A percentile compares a stretch with the other conserved stretches of the same genome.
phyloP scores from a whole-genome alignment of 169 alveolate genomes.

The Plasmodium yoelii region DNA sequence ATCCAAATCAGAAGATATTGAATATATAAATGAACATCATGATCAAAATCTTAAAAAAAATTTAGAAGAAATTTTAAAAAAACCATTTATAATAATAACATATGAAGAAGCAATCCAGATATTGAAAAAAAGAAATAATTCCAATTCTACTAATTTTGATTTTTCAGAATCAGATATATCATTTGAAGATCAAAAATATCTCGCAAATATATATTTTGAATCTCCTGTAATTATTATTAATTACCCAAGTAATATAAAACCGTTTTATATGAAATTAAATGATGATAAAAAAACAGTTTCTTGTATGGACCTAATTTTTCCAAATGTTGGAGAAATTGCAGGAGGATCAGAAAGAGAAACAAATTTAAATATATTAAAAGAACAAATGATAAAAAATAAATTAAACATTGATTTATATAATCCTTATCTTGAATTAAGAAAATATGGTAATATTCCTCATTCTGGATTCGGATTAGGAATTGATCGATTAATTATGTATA shows the following conservation, averaged over 20 bases:
- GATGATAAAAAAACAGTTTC: slow-evolving; percentile 95
- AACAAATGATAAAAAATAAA: slow-evolving; percentile 88
- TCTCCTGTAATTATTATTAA: slow-evolving; percentile 85
- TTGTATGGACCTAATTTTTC: slow-evolving; percentile 97
- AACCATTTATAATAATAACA: slow-evolving; percentile 66
- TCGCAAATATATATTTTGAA: slow-evolving; percentile 89
- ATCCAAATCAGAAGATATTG: slow-evolving; percentile 75
- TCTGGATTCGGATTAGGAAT: slow-evolving; percentile 99
- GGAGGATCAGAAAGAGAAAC: slow-evolving; percentile 98
- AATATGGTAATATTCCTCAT: slow-evolving; percentile 97
- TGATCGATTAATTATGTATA: slow-evolving; percentile 97
- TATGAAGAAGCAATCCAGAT: slow-evolving; percentile 80
- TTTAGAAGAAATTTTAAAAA: slow-evolving; percentile 21
- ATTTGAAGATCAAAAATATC: slow-evolving; percentile 82
- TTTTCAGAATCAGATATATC: slow-evolving; percentile 81
- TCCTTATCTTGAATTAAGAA: slow-evolving; percentile 94
- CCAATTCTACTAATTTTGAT: no score
- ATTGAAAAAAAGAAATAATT: slow-evolving; percentile 72
- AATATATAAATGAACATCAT: slow-evolving; percentile 46
- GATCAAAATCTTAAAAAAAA: slow-evolving; percentile 35
- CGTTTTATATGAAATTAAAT: slow-evolving; percentile 95
- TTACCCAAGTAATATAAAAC: slow-evolving; percentile 92
- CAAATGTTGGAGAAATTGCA: slow-evolving; percentile 96
- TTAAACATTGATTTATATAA: slow-evolving; percentile 86
- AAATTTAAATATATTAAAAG: slow-evolving; percentile 32